Base-by-base conservation (phyloP, 2,329 filamentous ascomycete species). In the Xylaria sp. region DNA sequence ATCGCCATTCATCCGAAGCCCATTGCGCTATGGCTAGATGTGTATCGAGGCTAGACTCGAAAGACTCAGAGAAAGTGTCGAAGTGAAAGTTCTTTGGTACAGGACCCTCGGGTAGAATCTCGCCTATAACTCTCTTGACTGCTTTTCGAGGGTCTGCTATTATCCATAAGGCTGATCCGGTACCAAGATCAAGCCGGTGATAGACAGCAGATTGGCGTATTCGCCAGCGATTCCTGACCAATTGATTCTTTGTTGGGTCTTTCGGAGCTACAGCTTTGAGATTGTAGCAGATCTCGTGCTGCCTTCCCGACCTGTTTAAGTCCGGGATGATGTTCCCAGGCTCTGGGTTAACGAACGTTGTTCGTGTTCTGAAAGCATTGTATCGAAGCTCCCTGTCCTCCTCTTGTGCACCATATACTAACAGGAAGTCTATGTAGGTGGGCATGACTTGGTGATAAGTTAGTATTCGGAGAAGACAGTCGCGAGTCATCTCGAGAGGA, bases 21-120 rank as follows among this genome's bases (percentile, higher is more conserved):
- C 81, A 83, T 33, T 81, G 76, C 51, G 77, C 79, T 52, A 74
- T 75, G 10, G 81, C 52, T 1, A 82, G 63, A 70, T 83, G 81
- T 4, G 73, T 73, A 1, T 75, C 69, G 2, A 82, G 71, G 57
- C 72, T 80, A 1, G 79, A 75, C 52, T 71, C 67, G 39, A 83
- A 80, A 63, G 78, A 79, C 12, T 76, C 66, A 9, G 68, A 70
- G 1, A 76, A 18, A 3, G 71, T 77, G 1, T 64, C 54, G 58
- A 80, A 82, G 46, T 64, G 72, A 54, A 66, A 66, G 57, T 78
- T 75, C 62, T 78, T 76, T 7, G 72, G 63, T 23, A 73, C 61
- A 20, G 72, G 72, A 41, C 71, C 49, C 25, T 67, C 31, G 1
- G 71, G 75, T 3, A 78, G 78, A 25, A 82, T 28, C 13, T 80